Evolutionary conservation across 2,329 filamentous ascomycete species (phyloP), one percentile per base, ranked within the genome.

Genomic region (Corniculantispora saksenae): DNA sequence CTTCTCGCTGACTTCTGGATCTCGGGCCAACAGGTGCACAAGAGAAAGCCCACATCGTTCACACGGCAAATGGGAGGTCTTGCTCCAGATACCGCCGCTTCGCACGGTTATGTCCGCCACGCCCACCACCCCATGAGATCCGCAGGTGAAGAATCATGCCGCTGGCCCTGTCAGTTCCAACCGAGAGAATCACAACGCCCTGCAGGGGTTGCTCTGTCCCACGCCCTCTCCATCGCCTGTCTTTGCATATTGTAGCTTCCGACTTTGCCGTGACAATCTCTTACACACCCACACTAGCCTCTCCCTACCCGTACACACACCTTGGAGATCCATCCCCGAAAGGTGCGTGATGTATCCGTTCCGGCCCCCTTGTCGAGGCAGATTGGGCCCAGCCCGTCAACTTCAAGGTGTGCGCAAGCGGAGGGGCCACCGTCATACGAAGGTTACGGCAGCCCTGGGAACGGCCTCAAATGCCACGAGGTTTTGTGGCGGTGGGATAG

Each of bases 311-410:
- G 27, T 23, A 8, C 23, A 50, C 15, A 53, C 32, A 61, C 58
- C 58, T 51, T 61, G 47, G 35, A 23, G 45, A 60, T 48, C 58
- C 32, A 40, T 50, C 32, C 47, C 59, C 32, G 59, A 32, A 25
- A 53, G 48, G 19, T 55, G 50, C 25, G 43, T 32, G 15, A 53
- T 53, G 38, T 21, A 35, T 29, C 60, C 50, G 38, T 62, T 32
- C 50, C 60, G 60, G 50, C 40, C 50, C 60, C 60, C 38, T 50
- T 62, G 60, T 62, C 60, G 38, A 62, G 60, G 59, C 59, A 61
- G 59, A 61, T 61, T 54, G 9, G 35, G 53, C 19, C 53, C 32
- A 17, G 10, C 47, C 47, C 21, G 17, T 51, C 32, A 29, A 19
- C 48, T 50, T 61, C 59, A 54, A 54, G 23, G 59, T 50, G 57